A percentile compares a stretch with the other conserved stretches of the same genome.
phyloP scores from a whole-genome alignment of 176 grass and related monocot genomes.

The Elymus sibiricus region DNA sequence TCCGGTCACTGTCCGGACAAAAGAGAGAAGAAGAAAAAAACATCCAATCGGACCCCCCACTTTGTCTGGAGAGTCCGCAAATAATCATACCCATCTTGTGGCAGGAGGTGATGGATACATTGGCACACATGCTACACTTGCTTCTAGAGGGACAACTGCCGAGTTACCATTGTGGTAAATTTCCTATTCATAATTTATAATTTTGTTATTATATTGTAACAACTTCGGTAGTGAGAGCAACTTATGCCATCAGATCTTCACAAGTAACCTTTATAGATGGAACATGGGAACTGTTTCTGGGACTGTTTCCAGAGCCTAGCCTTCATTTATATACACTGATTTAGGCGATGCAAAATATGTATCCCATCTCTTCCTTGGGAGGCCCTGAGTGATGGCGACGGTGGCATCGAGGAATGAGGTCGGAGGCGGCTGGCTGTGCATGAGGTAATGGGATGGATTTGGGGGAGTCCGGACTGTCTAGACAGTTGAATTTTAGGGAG shows the following conservation, averaged over 20 bases:
- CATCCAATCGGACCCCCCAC: too few species aligned
- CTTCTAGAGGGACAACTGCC: constrained; percentile 70
- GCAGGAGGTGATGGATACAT: constrained; percentile 91
- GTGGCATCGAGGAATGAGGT: too few species aligned
- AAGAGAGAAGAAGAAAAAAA: too few species aligned
- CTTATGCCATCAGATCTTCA: constrained; percentile 12
- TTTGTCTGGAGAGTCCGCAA: too few species aligned
- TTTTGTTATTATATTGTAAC: not conserved
- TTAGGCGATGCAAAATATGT: constrained; percentile 85
- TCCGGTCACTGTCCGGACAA: too few species aligned
- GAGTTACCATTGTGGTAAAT: constrained; percentile 98
- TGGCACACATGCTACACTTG: constrained; percentile 88
- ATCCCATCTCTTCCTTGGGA: constrained; percentile 22
- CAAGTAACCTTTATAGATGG: constrained; percentile 96
- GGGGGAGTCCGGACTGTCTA: too few species aligned
- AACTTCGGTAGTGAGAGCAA: not conserved
- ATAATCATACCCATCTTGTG: constrained; percentile 27
- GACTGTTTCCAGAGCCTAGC: constrained; percentile 75
- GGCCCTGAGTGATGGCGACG: too few species aligned
- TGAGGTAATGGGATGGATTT: too few species aligned
- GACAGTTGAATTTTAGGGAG: too few species aligned
- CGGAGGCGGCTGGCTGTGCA: too few species aligned
- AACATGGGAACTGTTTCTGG: constrained; percentile 87
- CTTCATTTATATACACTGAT: constrained; percentile 94
- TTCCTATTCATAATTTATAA: not conserved